A percentile compares a stretch with the other conserved stretches of the same genome.
These are phyloP conservation scores for Pseudogymnoascus sp. DNA, from an alignment of 2,329 filamentous ascomycete species.

Conservation along the genomic window DNA sequence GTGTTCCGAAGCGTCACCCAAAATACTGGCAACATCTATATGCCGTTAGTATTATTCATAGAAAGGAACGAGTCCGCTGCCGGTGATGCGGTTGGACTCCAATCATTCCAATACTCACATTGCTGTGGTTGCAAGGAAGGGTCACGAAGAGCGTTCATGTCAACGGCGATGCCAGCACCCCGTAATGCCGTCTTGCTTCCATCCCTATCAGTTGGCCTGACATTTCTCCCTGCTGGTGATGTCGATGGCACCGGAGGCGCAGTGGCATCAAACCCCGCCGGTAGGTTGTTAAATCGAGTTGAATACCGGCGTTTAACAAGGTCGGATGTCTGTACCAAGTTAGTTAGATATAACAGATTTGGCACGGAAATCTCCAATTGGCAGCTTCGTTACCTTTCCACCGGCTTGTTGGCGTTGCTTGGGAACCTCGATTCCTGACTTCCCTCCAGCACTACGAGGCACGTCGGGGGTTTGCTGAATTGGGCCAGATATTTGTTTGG, in stretches of 20 bases:
- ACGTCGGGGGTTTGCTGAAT: constrained; percentile 45
- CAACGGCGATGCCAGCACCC: constrained; percentile 56
- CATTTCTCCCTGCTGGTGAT: constrained; percentile 51
- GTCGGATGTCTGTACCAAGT: constrained; percentile 52
- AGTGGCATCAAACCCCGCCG: constrained; percentile 60
- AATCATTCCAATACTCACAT: constrained; percentile 43
- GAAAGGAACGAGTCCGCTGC: neutral
- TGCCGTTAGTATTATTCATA: constrained; percentile 15
- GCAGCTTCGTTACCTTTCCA: constrained; percentile 42
- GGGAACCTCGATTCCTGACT: constrained; percentile 28
- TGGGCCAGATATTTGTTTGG: constrained; percentile 55
- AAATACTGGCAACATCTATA: constrained; percentile 32
- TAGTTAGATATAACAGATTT: neutral
- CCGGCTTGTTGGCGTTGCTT: constrained; percentile 43
- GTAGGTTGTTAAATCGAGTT: constrained; percentile 76
- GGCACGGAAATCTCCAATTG: neutral
- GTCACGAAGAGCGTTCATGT: constrained; percentile 71
- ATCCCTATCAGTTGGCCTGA: constrained; percentile 20
- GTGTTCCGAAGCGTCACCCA: constrained; percentile 28
- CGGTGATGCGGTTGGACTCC: neutral
- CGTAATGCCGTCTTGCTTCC: constrained; percentile 25
- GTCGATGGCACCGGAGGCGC: constrained; percentile 65
- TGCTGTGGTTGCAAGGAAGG: constrained; percentile 73
- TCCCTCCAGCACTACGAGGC: constrained; percentile 32
- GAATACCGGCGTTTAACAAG: constrained; percentile 93